phyloP scores from a whole-genome alignment of 768 basidiomycete genomes.

The Cystofilobasidium macerans region DNA sequence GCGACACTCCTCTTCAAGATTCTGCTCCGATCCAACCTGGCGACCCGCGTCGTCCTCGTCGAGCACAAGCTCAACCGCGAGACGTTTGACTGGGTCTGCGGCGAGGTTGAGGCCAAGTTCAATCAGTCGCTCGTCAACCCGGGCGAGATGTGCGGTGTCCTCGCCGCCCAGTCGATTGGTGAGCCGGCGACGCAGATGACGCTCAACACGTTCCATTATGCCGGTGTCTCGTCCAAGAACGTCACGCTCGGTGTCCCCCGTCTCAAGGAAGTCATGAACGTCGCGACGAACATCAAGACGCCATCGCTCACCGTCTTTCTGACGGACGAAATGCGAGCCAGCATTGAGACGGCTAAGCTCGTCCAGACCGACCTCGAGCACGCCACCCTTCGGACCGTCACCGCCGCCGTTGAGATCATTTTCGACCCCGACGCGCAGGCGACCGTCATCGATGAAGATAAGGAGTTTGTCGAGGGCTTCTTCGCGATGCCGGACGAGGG shows the following conservation, averaged over 20 bases:
- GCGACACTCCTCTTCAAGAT: slow-evolving; percentile 86
- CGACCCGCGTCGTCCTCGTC: slow-evolving; percentile 75
- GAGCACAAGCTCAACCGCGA: slow-evolving; percentile 76
- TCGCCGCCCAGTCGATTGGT: slow-evolving; percentile 96
- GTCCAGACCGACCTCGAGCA: slow-evolving; percentile 89
- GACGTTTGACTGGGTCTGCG: slow-evolving; percentile 95
- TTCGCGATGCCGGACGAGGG: slow-evolving; percentile 98
- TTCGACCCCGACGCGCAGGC: slow-evolving; percentile 86
- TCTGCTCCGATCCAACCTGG: slow-evolving; percentile 80
- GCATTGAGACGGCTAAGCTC: slow-evolving; percentile 59
- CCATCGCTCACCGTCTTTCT: slow-evolving; percentile 91
- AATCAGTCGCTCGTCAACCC: slow-evolving; percentile 84
- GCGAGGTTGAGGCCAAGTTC: slow-evolving; percentile 93
- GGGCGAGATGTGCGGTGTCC: slow-evolving; percentile 97
- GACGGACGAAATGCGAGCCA: slow-evolving; percentile 55
- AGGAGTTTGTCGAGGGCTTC: slow-evolving; percentile 93
- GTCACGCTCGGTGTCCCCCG: slow-evolving; percentile 99
- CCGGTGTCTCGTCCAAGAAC: slow-evolving; percentile 99
- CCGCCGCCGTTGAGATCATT: slow-evolving; percentile 91
- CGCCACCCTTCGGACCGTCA: slow-evolving; percentile 86
- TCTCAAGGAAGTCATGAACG: slow-evolving; percentile 98
- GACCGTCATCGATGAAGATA: slow-evolving; percentile 93
- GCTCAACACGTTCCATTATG: slow-evolving; percentile 93
- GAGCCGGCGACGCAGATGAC: slow-evolving; percentile 99
- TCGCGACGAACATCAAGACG: slow-evolving; percentile 96